These are phyloP conservation scores for Trichocomaceae sp. DNA, from an alignment of 2,329 filamentous ascomycete genomes.

Conservation along the genomic window DNA sequence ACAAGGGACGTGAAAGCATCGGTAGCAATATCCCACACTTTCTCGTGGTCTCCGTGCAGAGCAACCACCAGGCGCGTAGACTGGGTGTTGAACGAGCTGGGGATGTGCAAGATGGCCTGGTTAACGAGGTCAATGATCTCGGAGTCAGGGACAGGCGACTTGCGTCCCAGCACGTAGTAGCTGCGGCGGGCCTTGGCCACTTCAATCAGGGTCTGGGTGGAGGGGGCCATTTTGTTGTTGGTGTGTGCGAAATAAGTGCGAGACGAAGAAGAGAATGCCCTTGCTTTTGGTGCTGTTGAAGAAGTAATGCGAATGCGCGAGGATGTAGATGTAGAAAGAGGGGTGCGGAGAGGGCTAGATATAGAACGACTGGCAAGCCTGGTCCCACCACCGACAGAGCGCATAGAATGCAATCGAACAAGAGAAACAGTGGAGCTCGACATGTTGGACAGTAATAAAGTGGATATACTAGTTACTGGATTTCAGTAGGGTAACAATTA, in stretches of 20 bases:
- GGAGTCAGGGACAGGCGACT: slow-evolving; percentile 30
- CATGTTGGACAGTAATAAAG: background rate
- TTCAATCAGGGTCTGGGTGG: slow-evolving; percentile 23
- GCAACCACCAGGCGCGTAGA: slow-evolving; percentile 71
- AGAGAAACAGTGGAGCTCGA: background rate
- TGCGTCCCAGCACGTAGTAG: slow-evolving; percentile 31
- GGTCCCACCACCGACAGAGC: background rate
- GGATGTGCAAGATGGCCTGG: slow-evolving; percentile 58
- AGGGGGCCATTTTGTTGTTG: slow-evolving; percentile 11
- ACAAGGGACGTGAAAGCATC: slow-evolving; percentile 63
- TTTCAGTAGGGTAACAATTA: too few species aligned
- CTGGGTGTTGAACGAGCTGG: slow-evolving; percentile 85
- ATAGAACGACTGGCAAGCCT: slow-evolving; percentile 4
- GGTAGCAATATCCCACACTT: slow-evolving; percentile 71
- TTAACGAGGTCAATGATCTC: slow-evolving; percentile 34
- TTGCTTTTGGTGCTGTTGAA: background rate
- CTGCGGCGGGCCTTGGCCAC: slow-evolving; percentile 30
- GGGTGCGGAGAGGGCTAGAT: slow-evolving; percentile 6
- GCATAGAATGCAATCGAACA: background rate
- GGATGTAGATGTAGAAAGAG: background rate
- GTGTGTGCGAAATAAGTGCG: slow-evolving; percentile 1
- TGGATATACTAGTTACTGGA: too few species aligned
- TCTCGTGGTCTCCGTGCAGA: slow-evolving; percentile 74
- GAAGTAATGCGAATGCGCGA: background rate
- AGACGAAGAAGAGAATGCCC: slow-evolving; percentile 1